Conservation (phyloP, 441 rosid genomes). For the Pelargonium hybrid region DNA sequence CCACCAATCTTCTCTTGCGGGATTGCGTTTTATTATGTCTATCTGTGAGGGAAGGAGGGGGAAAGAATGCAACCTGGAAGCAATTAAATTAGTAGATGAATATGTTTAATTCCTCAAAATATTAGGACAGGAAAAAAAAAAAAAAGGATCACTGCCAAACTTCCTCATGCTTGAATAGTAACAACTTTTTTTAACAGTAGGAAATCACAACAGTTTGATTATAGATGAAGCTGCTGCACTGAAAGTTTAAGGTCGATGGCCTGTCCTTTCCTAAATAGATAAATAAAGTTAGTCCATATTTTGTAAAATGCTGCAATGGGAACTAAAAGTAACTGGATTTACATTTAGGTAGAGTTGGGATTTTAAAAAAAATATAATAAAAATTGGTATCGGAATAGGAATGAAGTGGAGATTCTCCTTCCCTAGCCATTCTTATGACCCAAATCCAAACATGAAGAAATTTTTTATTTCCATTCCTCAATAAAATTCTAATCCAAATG, state of each 20-base stretch:
- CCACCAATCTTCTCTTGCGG: constrained; percentile 96
- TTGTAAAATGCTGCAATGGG: not conserved
- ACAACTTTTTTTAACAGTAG: not conserved
- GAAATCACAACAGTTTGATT: not conserved
- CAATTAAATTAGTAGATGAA: constrained; percentile 9
- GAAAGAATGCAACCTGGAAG: constrained; percentile 63
- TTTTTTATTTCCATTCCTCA: too few species aligned
- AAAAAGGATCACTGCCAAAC: not conserved
- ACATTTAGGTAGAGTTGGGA: too few species aligned
- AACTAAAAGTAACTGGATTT: not conserved
- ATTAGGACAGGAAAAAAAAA: not conserved
- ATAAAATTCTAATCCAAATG: too few species aligned
- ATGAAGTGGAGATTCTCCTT: too few species aligned
- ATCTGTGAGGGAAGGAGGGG: constrained; percentile 74
- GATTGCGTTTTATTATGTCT: constrained; percentile 73
- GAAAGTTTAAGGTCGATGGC: not conserved
- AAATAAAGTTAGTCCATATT: not conserved
- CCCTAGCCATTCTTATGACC: too few species aligned
- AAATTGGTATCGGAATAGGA: too few species aligned
- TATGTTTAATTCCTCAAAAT: constrained; percentile 6
- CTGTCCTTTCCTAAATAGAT: not conserved
- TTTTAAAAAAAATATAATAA: too few species aligned
- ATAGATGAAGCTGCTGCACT: not conserved
- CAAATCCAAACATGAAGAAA: too few species aligned
- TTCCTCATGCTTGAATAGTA: not conserved